Conservation (phyloP, 805 yeast genomes). For the Ogataea minuta region DNA sequence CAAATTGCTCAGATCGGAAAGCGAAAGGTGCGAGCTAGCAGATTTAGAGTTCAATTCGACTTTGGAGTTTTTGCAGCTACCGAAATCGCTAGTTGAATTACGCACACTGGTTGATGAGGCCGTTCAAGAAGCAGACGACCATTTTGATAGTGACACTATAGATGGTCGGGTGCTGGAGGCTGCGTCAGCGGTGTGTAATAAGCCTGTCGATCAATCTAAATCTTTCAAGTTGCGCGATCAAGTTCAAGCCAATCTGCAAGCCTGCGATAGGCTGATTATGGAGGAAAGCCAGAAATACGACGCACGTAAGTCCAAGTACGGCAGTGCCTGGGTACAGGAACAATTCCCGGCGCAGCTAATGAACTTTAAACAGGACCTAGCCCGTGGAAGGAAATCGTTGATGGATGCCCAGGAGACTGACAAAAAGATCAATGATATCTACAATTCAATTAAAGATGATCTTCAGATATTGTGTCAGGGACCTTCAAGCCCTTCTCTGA, state of each 20-base stretch:
- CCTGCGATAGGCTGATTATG: constrained; percentile 34
- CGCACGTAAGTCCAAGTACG: constrained; percentile 34
- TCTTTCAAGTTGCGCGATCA: constrained; percentile 36
- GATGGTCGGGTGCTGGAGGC: constrained; percentile 41
- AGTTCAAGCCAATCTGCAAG: constrained; percentile 36
- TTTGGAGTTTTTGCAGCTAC: constrained; percentile 76
- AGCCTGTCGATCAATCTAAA: constrained; percentile 27
- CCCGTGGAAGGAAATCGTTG: constrained; percentile 56
- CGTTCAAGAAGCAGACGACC: constrained; percentile 18
- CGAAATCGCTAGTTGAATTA: constrained; percentile 58
- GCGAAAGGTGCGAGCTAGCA: constrained; percentile 73
- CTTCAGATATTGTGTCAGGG: constrained; percentile 46
- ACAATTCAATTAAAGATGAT: constrained; percentile 42
- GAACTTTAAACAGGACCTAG: constrained; percentile 23
- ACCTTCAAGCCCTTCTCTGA: constrained; percentile 39
- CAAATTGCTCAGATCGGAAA: constrained; percentile 64
- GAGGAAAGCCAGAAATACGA: constrained; percentile 38
- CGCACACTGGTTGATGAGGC: constrained; percentile 33
- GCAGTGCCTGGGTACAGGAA: constrained; percentile 36
- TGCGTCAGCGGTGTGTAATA: constrained; percentile 33
- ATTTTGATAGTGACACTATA: constrained; percentile 29
- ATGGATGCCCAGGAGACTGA: constrained; percentile 63
- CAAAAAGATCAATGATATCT: constrained; percentile 46
- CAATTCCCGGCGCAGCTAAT: constrained; percentile 20
- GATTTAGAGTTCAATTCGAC: constrained; percentile 77